Base-by-base conservation (phyloP, 2,329 filamentous ascomycete genomes). In the Colletotrichum eremochloae region DNA sequence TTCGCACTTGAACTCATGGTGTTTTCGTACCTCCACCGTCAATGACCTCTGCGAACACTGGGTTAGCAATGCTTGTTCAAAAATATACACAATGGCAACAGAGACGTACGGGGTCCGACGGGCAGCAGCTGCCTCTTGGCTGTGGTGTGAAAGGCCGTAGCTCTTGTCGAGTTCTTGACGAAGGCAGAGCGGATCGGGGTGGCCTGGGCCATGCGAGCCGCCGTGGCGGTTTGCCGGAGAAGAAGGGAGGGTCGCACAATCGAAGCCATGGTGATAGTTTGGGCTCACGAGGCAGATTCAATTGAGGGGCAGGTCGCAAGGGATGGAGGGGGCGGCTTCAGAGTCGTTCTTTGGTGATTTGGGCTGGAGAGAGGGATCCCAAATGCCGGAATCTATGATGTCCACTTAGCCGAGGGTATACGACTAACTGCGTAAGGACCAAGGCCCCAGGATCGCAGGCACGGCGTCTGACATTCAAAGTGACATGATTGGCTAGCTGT, bases 141-240 rank as follows among this genome's bases (percentile, higher is more conserved):
- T 53, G 94, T 94, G 79, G 92, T 94, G 84, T 98, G 95, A 89
- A 99, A 97, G 77, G 93, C 92, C 76, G 95, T 92, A 78, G 91
- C 87, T 82, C 91, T 87, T 76, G 84, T 83, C 73, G 81, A 78
- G 75, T 82, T 81, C 68, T 72, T 78, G 75, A 75, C 72, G 67
- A 74, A 71, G 70, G 74, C 71, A 71, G 66, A 68, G 61, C 75
- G 74, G 77, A 74, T 65, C 71, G 75, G 76, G 79, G 79, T 75
- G 79, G 79, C 78, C 79, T 81, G 77, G 71, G 76, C 77, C 69
- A 77, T 74, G 63, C 83, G 82, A 76, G 81, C 80, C 57, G 81
- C 82, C 76, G 85, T 78, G 75, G 81, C 82, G 63, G 86, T 82
- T 83, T 89, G 88, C 82, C 87, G 85, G 71, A 90, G 84, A 81